phyloP scores from a whole-genome alignment of 805 yeast species.

The Yarrowia sp. region DNA sequence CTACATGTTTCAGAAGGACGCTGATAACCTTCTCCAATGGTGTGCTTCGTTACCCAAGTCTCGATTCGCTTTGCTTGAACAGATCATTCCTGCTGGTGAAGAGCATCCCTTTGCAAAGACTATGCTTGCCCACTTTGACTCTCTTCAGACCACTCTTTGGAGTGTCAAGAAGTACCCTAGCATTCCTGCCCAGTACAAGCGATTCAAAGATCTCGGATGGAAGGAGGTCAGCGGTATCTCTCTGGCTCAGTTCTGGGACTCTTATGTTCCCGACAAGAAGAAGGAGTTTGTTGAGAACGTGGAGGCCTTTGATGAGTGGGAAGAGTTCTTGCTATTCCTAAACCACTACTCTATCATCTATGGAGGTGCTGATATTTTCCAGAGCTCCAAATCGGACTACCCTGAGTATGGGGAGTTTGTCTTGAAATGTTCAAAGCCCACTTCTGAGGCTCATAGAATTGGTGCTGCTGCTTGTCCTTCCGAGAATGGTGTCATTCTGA shows the following conservation, averaged over 20 bases:
- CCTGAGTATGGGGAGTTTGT: slow-evolving; percentile 19
- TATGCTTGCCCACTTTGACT: slow-evolving; percentile 74
- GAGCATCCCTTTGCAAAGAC: slow-evolving; percentile 73
- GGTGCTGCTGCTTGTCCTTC: slow-evolving; percentile 53
- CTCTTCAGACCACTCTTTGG: slow-evolving; percentile 70
- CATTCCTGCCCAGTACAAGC: slow-evolving; percentile 55
- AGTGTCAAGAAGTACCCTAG: slow-evolving; percentile 67
- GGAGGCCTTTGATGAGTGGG: slow-evolving; percentile 84
- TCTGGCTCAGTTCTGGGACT: slow-evolving; percentile 65
- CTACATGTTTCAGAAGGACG: slow-evolving; percentile 72
- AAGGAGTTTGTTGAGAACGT: slow-evolving; percentile 56
- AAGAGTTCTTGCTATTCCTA: slow-evolving; percentile 75
- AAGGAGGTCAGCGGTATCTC: slow-evolving; percentile 52
- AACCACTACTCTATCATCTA: slow-evolving; percentile 77
- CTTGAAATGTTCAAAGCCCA: slow-evolving; percentile 4
- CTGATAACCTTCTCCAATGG: slow-evolving; percentile 64
- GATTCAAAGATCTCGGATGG: slow-evolving; percentile 61
- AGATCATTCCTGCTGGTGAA: slow-evolving; percentile 68
- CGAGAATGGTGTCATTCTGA: slow-evolving; percentile 43
- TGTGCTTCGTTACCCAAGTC: slow-evolving; percentile 58
- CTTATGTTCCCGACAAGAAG: slow-evolving; percentile 52
- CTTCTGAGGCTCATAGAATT: slow-evolving; percentile 49
- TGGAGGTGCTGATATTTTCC: slow-evolving; percentile 57
- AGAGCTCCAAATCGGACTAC: background rate
- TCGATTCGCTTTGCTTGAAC: slow-evolving; percentile 74